phyloP scores from a whole-genome alignment of 139 green algal species.

The Volvox reticuliferus region DNA sequence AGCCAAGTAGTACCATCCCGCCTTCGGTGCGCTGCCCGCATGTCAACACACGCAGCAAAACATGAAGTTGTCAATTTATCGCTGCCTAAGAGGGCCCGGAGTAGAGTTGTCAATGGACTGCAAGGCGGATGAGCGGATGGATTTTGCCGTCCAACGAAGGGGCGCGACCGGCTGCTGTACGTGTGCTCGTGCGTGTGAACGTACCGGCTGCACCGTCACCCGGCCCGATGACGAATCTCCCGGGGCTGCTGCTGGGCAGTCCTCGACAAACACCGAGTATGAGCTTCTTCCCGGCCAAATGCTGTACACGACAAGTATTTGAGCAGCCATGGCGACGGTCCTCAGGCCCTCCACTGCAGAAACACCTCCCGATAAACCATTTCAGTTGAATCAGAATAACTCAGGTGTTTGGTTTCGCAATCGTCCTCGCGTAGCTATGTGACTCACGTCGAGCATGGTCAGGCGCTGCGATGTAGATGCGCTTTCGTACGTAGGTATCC shows the following conservation, averaged over 20 bases:
- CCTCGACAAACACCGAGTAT: slow-evolving; percentile 34
- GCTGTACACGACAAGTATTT: not conserved
- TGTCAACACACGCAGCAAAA: too few species aligned
- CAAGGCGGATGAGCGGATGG: too few species aligned
- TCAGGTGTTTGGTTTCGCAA: not conserved
- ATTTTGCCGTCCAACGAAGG: too few species aligned
- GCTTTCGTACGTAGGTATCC: not conserved
- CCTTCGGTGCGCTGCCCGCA: too few species aligned
- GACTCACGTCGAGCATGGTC: not conserved
- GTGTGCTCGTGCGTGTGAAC: too few species aligned
- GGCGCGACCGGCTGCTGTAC: too few species aligned
- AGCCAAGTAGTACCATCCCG: too few species aligned
- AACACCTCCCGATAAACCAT: not conserved
- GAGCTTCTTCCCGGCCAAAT: not conserved
- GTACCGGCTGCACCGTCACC: not conserved
- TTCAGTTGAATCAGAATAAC: not conserved
- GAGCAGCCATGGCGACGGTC: not conserved
- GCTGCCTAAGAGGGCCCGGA: too few species aligned
- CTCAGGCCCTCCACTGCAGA: not conserved
- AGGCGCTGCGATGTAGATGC: not conserved
- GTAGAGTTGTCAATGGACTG: too few species aligned
- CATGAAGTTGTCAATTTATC: too few species aligned
- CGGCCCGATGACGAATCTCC: too few species aligned
- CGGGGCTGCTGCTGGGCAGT: too few species aligned
- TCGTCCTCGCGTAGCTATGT: not conserved